Conservation (phyloP, 352 stramenopile genomes). For the Pythium aristosporum region DNA sequence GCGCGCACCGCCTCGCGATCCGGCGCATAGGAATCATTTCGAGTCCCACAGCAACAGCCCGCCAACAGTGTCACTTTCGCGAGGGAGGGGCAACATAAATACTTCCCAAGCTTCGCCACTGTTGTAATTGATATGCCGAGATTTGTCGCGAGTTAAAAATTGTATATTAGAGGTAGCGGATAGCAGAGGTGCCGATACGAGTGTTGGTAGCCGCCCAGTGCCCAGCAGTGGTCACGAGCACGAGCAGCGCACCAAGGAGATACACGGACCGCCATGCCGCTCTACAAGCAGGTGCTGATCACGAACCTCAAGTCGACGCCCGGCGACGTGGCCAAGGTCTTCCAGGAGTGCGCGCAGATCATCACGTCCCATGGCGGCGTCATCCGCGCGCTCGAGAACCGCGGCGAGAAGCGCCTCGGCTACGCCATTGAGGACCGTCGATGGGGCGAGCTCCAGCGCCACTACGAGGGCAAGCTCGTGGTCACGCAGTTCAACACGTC, state of each 20-base stretch:
- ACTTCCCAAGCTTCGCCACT: constrained; percentile 2
- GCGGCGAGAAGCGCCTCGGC: constrained; percentile 77
- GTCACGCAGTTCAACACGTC: constrained; percentile 87
- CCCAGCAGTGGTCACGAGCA: constrained; percentile 28
- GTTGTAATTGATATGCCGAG: neutral
- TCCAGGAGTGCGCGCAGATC: constrained; percentile 76
- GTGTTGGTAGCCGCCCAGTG: constrained; percentile 20
- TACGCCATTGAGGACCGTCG: constrained; percentile 85
- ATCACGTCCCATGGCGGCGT: constrained; percentile 71
- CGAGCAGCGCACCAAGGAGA: neutral
- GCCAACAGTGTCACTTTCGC: constrained; percentile 8
- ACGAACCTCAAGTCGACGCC: constrained; percentile 87
- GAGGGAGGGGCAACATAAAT: constrained; percentile 7
- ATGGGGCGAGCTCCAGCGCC: constrained; percentile 82
- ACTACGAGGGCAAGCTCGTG: constrained; percentile 86
- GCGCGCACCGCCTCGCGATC: constrained; percentile 11
- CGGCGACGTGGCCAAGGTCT: constrained; percentile 78
- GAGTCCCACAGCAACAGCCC: constrained; percentile 3
- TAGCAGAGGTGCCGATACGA: neutral
- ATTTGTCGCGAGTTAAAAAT: neutral
- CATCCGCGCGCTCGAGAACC: constrained; percentile 76
- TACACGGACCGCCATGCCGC: constrained; percentile 47
- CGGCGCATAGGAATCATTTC: neutral
- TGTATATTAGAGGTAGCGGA: constrained; percentile 7
- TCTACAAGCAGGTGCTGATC: constrained; percentile 89